Conservation (phyloP, 345 rosid genomes). For the Anacardium occidentale region DNA sequence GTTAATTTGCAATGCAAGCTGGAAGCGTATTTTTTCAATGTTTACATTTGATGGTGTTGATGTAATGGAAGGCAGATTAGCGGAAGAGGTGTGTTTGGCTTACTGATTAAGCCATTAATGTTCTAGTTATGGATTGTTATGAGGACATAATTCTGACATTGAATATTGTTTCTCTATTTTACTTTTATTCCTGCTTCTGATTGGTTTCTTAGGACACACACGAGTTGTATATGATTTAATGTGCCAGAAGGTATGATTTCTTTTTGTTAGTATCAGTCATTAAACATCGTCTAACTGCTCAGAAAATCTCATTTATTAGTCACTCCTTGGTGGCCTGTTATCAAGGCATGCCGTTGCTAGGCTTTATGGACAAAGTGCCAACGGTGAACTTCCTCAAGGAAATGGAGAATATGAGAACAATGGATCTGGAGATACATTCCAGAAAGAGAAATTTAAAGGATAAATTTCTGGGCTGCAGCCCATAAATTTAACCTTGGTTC, state of each 20-base stretch:
- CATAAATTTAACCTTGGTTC: slow-evolving; percentile 82
- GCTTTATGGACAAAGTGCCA: slow-evolving; percentile 45
- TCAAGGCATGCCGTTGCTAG: slow-evolving; percentile 82
- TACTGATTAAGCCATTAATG: neutral
- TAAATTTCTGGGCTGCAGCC: slow-evolving; percentile 83
- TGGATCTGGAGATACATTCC: slow-evolving; percentile 26
- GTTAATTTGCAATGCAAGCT: slow-evolving; percentile 52
- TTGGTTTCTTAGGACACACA: neutral
- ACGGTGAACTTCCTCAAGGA: slow-evolving; percentile 34
- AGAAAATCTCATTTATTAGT: slow-evolving; percentile 75
- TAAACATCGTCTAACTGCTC: slow-evolving; percentile 47
- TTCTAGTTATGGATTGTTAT: neutral
- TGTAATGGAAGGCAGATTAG: slow-evolving; percentile 84
- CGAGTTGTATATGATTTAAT: neutral
- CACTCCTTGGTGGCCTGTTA: slow-evolving; percentile 84
- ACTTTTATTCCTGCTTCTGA: neutral
- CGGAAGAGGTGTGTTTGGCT: slow-evolving; percentile 62
- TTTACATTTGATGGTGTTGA: slow-evolving; percentile 84
- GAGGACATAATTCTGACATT: neutral
- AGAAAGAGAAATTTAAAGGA: slow-evolving; percentile 35
- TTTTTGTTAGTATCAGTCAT: slow-evolving; percentile 69
- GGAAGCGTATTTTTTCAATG: slow-evolving; percentile 49
- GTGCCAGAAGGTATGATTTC: slow-evolving; percentile 5
- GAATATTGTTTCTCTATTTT: slow-evolving; percentile 2
- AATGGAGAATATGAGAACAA: slow-evolving; percentile 34